Conservation (phyloP, 805 yeast species). For the Cyberlindnera mississippiensis region DNA sequence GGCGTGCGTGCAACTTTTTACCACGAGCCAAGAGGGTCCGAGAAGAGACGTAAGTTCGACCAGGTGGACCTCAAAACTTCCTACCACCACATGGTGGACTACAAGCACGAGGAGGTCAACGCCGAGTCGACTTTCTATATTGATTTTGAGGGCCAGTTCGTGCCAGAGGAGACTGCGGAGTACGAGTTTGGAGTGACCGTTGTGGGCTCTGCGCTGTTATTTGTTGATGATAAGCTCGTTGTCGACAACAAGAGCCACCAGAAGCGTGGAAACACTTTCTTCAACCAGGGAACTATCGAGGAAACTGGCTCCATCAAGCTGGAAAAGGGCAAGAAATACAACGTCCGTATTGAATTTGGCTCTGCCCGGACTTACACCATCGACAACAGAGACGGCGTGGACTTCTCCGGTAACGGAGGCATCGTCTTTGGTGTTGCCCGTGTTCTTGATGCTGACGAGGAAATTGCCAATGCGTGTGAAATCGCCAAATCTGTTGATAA, state of each 20-base stretch:
- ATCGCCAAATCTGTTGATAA: conserved; percentile 48
- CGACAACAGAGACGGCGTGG: conserved; percentile 14
- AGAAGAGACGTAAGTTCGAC: conserved; percentile 29
- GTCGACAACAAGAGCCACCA: conserved; percentile 52
- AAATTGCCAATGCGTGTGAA: conserved; percentile 39
- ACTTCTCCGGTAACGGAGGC: conserved; percentile 31
- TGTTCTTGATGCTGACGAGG: conserved; percentile 27
- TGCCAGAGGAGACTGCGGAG: conserved; percentile 41
- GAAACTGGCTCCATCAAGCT: conserved; percentile 34
- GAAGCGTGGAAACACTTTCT: conserved; percentile 44
- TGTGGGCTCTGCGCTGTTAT: conserved; percentile 51
- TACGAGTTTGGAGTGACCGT: conserved; percentile 49
- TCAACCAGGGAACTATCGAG: conserved; percentile 52
- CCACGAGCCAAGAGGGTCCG: conserved; percentile 16
- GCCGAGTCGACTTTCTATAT: conserved; percentile 34
- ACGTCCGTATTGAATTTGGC: conserved; percentile 45
- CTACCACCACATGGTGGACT: conserved; percentile 25
- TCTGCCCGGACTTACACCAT: conserved; percentile 36
- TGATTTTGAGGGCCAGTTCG: conserved; percentile 40
- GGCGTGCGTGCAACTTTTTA: conserved; percentile 26
- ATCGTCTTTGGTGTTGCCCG: conserved; percentile 31
- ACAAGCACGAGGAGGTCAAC: conserved; percentile 20
- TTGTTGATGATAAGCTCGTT: conserved; percentile 44
- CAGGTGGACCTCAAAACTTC: conserved; percentile 19
- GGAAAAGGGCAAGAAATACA: conserved; percentile 40